Conservation (phyloP, 228 moss, liverwort and hornwort genomes). For the Sphagnum magellanicum region DNA sequence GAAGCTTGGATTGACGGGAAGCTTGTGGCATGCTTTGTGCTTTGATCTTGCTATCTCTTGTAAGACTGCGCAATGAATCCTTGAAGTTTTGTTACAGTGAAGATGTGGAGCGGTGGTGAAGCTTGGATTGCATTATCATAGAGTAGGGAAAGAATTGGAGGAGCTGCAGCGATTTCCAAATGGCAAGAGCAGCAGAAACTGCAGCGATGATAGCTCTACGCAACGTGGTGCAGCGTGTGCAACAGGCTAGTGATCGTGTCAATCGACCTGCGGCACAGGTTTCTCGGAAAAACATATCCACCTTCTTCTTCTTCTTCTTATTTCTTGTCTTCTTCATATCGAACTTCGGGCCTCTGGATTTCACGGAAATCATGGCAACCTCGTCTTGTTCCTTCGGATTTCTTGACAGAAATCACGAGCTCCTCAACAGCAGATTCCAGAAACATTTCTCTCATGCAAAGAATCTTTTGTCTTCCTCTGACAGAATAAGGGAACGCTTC, state of each 20-base stretch:
- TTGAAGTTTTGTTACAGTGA: too few species aligned
- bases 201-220: slow-evolving; percentile 30
- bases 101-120: too few species aligned
- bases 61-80: too few species aligned
- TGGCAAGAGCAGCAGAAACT: slow-evolving; percentile 24
- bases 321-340: background rate
- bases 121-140: too few species aligned
- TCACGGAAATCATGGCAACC: background rate
- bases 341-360: background rate
- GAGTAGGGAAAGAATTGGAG: too few species aligned
- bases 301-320: background rate
- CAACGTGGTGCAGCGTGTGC: slow-evolving; percentile 38
- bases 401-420: too few species aligned
- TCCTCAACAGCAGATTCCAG: background rate
- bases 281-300: background rate
- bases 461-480: background rate
- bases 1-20: too few species aligned
- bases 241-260: slow-evolving; percentile 30
- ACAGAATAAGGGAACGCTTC: background rate
- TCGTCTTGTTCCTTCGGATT: too few species aligned
- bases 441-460: background rate
- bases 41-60: too few species aligned
- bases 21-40: too few species aligned
- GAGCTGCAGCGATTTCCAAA: background rate
- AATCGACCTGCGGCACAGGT: slow-evolving; percentile 41